Evolutionary conservation across 768 basidiomycete species (phyloP), one percentile per base, ranked within the genome.

Genomic region (Lyophyllum shimeji): DNA sequence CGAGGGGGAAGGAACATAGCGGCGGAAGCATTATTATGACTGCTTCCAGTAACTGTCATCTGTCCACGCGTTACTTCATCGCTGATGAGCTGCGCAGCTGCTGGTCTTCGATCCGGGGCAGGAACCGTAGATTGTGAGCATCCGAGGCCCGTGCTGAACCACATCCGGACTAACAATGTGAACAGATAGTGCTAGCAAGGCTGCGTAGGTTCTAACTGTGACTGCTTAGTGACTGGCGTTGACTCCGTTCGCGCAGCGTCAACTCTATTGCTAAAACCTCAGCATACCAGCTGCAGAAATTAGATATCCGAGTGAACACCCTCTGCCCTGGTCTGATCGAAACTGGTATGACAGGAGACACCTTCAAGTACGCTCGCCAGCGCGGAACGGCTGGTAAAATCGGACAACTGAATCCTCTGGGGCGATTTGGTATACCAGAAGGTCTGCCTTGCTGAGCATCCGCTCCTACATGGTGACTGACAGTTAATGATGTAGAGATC

Each of bases 311-410:
- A 43, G 87, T 97, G 59, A 96, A 94, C 70, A 78, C 87, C 43
- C 85, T 97, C 62, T 95, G 93, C 65, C 95, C 95, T 5, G 95
- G 94, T 13, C 73, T 97, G 55, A 93, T 97, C 65, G 90, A 96
- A 75, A 98, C 95, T 8, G 90, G 87, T 48, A 97, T 98, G 93
- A 95, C 95, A 2, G 74, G 71, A 47, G 66, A 61, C n/a, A 80
- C 87, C 29, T 98, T 98, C 64, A 83, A 89, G 24, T 80, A 80
- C 47, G 95, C 95, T 25, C 84, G 89, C 21, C 69, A 83, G 55
- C 81, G 86, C 23, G 95, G 95, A 8, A 89, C 77, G n/a, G 79
- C 73, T 18, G 73, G 74, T 50, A 93, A 88, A 73, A 81, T 98
- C 49, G 95, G 95, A 3, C 84, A 90, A 65, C 72, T 96, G 52